phyloP scores from a whole-genome alignment of 768 basidiomycete genomes.

The Tulasnella sp. region DNA sequence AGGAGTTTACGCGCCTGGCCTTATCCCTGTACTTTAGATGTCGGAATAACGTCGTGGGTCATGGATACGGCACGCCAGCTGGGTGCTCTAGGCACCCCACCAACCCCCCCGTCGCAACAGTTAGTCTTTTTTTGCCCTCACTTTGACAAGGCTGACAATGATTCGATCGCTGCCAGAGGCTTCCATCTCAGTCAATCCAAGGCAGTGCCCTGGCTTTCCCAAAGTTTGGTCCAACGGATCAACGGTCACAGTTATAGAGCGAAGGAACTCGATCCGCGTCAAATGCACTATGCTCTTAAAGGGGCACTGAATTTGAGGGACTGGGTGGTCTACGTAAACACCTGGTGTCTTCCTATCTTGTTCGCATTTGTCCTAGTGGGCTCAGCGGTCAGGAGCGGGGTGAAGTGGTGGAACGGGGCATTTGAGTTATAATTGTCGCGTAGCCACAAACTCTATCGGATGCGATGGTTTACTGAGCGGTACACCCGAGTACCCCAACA shows the following conservation, averaged over 20 bases:
- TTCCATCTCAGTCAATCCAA: too few relatives aligned
- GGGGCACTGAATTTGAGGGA: too few relatives aligned
- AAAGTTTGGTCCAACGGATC: slow-evolving; percentile 2
- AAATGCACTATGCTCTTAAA: too few relatives aligned
- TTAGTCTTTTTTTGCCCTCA: not conserved
- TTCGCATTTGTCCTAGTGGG: not conserved
- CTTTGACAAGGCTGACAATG: not conserved
- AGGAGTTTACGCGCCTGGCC: not conserved
- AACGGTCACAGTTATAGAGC: too few relatives aligned
- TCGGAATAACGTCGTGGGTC: not conserved
- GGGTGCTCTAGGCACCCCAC: not conserved
- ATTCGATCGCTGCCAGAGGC: not conserved
- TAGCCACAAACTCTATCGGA: too few relatives aligned
- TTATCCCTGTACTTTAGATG: not conserved
- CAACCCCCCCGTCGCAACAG: too few relatives aligned
- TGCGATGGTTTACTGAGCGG: too few relatives aligned
- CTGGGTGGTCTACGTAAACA: too few relatives aligned
- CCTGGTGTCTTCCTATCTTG: too few relatives aligned
- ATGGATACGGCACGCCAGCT: not conserved
- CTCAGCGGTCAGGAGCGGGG: not conserved
- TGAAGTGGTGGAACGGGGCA: not conserved
- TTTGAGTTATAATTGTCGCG: not conserved
- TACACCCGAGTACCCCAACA: not conserved
- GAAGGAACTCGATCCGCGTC: too few relatives aligned
- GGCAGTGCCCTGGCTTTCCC: slow-evolving; percentile 7